Conservation (phyloP, 2,329 filamentous ascomycete genomes). For the Ploettnerulaceae sp. region DNA sequence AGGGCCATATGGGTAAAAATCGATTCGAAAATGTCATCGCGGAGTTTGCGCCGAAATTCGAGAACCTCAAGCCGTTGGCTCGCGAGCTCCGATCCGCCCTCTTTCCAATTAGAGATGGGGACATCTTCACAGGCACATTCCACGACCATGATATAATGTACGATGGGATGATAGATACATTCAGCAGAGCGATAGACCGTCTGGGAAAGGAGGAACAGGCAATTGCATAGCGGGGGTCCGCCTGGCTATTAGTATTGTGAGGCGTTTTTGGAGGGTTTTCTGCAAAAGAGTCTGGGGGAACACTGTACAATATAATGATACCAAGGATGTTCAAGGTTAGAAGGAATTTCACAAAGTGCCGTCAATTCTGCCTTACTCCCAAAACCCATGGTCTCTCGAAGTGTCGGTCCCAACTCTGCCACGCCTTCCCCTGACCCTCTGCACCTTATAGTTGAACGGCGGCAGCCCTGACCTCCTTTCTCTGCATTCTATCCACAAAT, state of each 20-base stretch:
- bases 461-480: too few relatives aligned
- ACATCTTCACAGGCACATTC: conserved; percentile 16
- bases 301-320: not conserved
- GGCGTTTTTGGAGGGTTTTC: not conserved
- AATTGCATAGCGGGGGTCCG: not conserved
- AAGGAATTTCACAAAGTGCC: too few relatives aligned
- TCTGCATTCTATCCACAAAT: too few relatives aligned
- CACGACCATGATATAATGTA: conserved; percentile 16
- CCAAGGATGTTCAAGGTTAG: too few relatives aligned
- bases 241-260: not conserved
- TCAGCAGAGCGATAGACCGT: conserved; percentile 10
- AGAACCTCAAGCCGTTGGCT: conserved; percentile 21
- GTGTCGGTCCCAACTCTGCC: too few relatives aligned
- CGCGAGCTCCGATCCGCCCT: conserved; percentile 32
- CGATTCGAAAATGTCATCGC: conserved; percentile 18
- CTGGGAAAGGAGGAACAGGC: not conserved
- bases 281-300: not conserved
- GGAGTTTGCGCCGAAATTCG: conserved; percentile 20
- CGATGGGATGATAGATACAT: conserved; percentile 14
- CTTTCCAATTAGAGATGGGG: conserved; percentile 25
- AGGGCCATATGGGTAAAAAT: conserved; percentile 16
- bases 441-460: too few relatives aligned
- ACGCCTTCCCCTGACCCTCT: too few relatives aligned
- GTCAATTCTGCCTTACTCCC: too few relatives aligned
- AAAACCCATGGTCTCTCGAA: too few relatives aligned